Evolutionary conservation across 805 yeast species (phyloP).

Genomic region (Candida sithepensis): DNA sequence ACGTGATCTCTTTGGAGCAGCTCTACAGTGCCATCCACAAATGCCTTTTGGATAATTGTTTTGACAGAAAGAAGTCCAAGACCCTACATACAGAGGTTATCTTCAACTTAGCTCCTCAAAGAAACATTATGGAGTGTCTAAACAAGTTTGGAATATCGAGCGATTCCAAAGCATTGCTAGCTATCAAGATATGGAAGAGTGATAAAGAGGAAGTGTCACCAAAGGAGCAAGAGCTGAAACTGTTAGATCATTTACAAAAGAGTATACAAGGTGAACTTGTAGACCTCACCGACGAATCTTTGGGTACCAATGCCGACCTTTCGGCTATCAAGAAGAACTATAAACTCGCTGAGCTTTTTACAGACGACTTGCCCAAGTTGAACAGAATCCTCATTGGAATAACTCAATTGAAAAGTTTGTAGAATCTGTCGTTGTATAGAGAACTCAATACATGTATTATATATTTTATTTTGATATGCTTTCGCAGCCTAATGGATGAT

Average conservation of each 20-base stretch:
- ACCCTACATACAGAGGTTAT: constrained; percentile 70
- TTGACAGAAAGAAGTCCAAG: constrained; percentile 54
- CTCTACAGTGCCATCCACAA: constrained; percentile 57
- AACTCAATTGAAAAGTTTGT: constrained; percentile 30
- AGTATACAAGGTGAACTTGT: constrained; percentile 34
- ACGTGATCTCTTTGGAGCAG: constrained; percentile 60
- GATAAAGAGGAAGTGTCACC: constrained; percentile 16
- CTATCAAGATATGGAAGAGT: constrained; percentile 42
- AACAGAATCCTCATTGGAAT: constrained; percentile 23
- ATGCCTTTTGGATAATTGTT: constrained; percentile 48
- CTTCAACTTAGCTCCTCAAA: constrained; percentile 64
- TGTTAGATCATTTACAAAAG: constrained; percentile 14
- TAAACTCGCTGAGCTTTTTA: constrained; percentile 19
- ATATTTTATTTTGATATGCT: too few species aligned
- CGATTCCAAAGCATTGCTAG: constrained; percentile 42
- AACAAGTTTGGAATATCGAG: constrained; percentile 66
- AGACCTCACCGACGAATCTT: constrained; percentile 30
- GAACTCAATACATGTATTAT: neutral
- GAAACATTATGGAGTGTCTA: constrained; percentile 69
- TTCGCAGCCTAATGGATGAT: too few species aligned
- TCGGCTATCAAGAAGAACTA: constrained; percentile 22
- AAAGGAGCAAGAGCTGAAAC: neutral
- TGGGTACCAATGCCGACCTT: constrained; percentile 32
- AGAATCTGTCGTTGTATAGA: too few species aligned
- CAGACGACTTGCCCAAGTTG: constrained; percentile 16